Evolutionary conservation across 1,284 basidiomycete genomes (phyloP).

Genomic region (Coniferiporia weirii): DNA sequence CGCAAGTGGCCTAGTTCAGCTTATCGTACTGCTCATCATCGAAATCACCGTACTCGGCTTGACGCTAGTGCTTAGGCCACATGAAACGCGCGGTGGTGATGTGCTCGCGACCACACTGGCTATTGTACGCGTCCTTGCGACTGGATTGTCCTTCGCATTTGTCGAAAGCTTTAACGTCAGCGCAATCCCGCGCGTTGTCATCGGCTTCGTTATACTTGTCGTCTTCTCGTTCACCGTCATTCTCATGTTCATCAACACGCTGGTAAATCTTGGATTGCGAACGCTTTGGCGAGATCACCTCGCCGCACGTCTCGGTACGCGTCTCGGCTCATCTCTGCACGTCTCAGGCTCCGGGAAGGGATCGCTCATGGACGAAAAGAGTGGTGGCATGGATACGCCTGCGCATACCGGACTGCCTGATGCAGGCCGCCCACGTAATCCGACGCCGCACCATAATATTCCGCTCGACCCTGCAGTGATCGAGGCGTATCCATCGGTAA

Average conservation of each 20-base stretch:
- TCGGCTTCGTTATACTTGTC: conserved; percentile 30
- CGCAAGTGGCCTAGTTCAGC: conserved; percentile 60
- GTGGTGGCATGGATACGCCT: background rate
- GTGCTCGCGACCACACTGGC: conserved; percentile 61
- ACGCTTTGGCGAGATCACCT: conserved; percentile 23
- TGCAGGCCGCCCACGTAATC: conserved; percentile 43
- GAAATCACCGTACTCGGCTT: conserved; percentile 59
- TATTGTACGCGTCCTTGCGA: conserved; percentile 56
- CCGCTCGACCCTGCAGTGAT: conserved; percentile 38
- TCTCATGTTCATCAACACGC: conserved; percentile 53
- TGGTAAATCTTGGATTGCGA: conserved; percentile 40
- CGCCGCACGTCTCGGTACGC: conserved; percentile 18
- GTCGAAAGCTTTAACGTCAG: conserved; percentile 51
- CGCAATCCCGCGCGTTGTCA: conserved; percentile 67
- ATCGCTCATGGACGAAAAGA: conserved; percentile 6
- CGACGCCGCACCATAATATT: conserved; percentile 46
- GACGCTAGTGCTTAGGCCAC: conserved; percentile 51
- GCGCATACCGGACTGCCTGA: background rate
- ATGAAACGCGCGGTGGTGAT: conserved; percentile 52
- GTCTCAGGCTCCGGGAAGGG: conserved; percentile 8
- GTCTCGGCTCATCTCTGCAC: conserved; percentile 23
- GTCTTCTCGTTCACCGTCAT: conserved; percentile 50
- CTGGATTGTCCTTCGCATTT: conserved; percentile 65
- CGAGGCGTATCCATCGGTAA: conserved; percentile 38
- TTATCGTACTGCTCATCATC: conserved; percentile 63